Conservation (phyloP, 225 moss, liverwort and hornwort genomes). For the Straminergon stramineum region DNA sequence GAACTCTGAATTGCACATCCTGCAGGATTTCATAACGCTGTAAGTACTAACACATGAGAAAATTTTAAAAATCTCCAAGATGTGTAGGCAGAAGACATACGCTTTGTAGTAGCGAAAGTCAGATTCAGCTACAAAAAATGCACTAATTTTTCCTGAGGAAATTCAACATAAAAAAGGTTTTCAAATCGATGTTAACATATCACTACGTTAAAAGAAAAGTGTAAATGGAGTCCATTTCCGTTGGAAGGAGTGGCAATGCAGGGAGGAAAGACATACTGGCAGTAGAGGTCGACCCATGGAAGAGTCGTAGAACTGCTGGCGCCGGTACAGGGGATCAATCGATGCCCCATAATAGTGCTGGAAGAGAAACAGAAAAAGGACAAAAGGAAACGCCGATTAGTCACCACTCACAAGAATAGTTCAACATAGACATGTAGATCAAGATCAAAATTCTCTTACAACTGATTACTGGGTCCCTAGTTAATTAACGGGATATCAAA, state of each 20-base stretch:
- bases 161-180: too few species aligned
- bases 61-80: too few species aligned
- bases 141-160: too few species aligned
- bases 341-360: constrained; percentile 20
- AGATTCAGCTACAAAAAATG: neutral
- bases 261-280: constrained; percentile 7
- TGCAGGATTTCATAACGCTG: neutral
- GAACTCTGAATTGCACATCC: constrained; percentile 54
- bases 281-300: neutral
- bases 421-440: too few species aligned
- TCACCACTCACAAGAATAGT: neutral
- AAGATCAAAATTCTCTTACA: too few species aligned
- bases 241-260: neutral
- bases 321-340: constrained; percentile 16
- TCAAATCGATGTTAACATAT: neutral
- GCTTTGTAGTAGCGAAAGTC: too few species aligned
- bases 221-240: neutral
- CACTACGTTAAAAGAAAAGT: too few species aligned
- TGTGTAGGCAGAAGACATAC: neutral
- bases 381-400: neutral
- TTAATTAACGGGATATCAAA: too few species aligned
- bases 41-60: neutral
- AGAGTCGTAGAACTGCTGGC: constrained; percentile 16
- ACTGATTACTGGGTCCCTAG: neutral
- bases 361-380: too few species aligned